These are phyloP conservation scores for Penicillium sclerotiorum DNA, from an alignment of 2,329 filamentous ascomycete genomes.

Conservation along the genomic window DNA sequence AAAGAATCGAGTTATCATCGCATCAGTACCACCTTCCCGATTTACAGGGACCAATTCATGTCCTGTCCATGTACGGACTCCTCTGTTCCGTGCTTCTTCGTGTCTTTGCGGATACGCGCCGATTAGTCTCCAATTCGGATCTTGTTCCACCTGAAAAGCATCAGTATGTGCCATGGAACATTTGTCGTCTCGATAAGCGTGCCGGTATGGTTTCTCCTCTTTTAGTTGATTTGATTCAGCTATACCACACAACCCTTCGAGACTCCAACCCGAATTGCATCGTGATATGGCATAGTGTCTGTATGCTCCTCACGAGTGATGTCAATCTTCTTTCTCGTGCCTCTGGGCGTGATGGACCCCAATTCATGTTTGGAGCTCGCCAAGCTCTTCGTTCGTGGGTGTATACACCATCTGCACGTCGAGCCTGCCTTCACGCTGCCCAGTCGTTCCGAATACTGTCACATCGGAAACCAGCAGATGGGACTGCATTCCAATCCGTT, in stretches of 20 bases:
- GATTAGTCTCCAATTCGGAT: slow-evolving; percentile 7
- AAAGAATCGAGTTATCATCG: slow-evolving; percentile 3
- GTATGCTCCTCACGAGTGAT: slow-evolving; percentile 8
- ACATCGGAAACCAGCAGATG: slow-evolving; percentile 16
- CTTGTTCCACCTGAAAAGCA: background rate
- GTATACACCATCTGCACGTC: slow-evolving; percentile 4
- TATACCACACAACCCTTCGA: slow-evolving; percentile 4
- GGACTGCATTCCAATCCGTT: slow-evolving; percentile 14
- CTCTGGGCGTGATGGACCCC: slow-evolving; percentile 6
- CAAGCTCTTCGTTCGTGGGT: background rate
- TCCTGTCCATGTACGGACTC: slow-evolving; percentile 11
- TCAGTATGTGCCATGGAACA: slow-evolving; percentile 9
- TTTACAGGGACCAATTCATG: slow-evolving; percentile 2
- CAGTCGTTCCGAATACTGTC: slow-evolving; percentile 9
- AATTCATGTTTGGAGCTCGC: slow-evolving; percentile 4
- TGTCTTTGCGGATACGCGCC: slow-evolving; percentile 6
- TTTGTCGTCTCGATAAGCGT: slow-evolving; percentile 6
- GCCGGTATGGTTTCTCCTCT: slow-evolving; percentile 7
- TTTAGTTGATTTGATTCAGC: background rate
- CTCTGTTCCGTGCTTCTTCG: slow-evolving; percentile 13
- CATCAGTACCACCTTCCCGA: slow-evolving; percentile 4
- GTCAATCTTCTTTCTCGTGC: slow-evolving; percentile 8
- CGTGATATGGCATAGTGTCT: slow-evolving; percentile 14
- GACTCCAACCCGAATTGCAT: slow-evolving; percentile 14
- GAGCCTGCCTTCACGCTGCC: slow-evolving; percentile 12